phyloP scores from a whole-genome alignment of 148 eudicot species.

The Arctostaphylos glauca region DNA sequence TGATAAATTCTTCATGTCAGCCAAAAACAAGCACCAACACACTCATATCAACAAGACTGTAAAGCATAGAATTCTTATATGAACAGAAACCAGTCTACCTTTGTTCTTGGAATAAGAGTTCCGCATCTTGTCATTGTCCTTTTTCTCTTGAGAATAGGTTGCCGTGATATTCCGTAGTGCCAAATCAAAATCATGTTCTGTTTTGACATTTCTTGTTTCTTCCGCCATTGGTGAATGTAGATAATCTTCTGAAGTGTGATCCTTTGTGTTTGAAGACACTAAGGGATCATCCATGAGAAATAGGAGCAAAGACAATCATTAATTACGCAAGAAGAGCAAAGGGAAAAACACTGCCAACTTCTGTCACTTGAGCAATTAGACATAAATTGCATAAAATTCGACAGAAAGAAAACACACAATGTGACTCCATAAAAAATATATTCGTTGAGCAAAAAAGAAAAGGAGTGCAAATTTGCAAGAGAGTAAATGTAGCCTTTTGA shows the following conservation, averaged over 20 bases:
- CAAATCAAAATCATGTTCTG: slow-evolving; percentile 10
- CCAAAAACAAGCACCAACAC: not conserved
- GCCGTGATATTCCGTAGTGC: slow-evolving; percentile 18
- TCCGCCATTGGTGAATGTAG: slow-evolving; percentile 21
- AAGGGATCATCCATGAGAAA: slow-evolving; percentile 23
- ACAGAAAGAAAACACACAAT: not conserved
- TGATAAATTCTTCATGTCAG: not conserved
- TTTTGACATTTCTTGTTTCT: slow-evolving; percentile 26
- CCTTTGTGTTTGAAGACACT: slow-evolving; percentile 25
- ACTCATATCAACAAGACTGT: not conserved
- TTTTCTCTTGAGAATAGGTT: slow-evolving; percentile 21
- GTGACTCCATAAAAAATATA: not conserved
- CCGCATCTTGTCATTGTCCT: slow-evolving; percentile 15
- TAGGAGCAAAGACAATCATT: slow-evolving; percentile 19
- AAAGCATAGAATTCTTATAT: not conserved
- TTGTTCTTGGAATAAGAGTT: slow-evolving; percentile 20
- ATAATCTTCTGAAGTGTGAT: slow-evolving; percentile 19
- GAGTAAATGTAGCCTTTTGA: not conserved
- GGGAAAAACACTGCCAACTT: not conserved
- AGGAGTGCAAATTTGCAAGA: not conserved
- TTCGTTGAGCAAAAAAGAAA: not conserved
- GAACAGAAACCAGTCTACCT: slow-evolving; percentile 31
- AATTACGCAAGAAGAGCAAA: slow-evolving; percentile 10
- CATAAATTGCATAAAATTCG: slow-evolving; percentile 1
- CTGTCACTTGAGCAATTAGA: slow-evolving; percentile 3